Evolutionary conservation across 108 stramenopile species (phyloP).

Genomic region (Stephanodiscus minutulus): DNA sequence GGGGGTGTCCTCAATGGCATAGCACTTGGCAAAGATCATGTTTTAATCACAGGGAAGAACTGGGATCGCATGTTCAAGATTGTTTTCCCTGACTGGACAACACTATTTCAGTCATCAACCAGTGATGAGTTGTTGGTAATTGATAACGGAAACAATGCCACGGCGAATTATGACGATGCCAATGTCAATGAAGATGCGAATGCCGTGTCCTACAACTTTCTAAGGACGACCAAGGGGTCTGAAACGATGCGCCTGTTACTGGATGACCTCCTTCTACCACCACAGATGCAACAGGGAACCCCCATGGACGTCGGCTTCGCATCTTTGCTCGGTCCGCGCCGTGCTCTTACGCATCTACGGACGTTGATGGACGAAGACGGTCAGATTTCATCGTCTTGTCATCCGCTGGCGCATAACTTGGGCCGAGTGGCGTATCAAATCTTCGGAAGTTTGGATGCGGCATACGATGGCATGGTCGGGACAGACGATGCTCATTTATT

Average conservation of each 20-base stretch:
- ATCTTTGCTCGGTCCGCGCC: constrained; percentile 18
- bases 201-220: constrained; percentile 21
- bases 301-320: neutral
- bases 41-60: constrained; percentile 65
- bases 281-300: neutral
- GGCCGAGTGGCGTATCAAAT: constrained; percentile 25
- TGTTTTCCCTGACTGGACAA: constrained; percentile 41
- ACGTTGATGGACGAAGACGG: constrained; percentile 20
- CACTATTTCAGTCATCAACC: constrained; percentile 16
- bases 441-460: constrained; percentile 23
- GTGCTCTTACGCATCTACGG: constrained; percentile 12
- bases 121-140: neutral
- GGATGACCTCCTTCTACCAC: constrained; percentile 9
- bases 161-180: neutral
- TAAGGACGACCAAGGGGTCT: constrained; percentile 18
- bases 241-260: constrained; percentile 16
- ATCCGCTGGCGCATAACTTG: constrained; percentile 27
- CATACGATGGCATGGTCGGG: constrained; percentile 20
- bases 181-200: neutral
- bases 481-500: constrained; percentile 27
- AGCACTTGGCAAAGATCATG: constrained; percentile 71
- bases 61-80: constrained; percentile 82
- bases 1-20: constrained; percentile 88
- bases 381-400: constrained; percentile 17
- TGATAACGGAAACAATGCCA: neutral